phyloP scores from a whole-genome alignment of 2,329 filamentous ascomycete species.

The Tympanopsis confertula region DNA sequence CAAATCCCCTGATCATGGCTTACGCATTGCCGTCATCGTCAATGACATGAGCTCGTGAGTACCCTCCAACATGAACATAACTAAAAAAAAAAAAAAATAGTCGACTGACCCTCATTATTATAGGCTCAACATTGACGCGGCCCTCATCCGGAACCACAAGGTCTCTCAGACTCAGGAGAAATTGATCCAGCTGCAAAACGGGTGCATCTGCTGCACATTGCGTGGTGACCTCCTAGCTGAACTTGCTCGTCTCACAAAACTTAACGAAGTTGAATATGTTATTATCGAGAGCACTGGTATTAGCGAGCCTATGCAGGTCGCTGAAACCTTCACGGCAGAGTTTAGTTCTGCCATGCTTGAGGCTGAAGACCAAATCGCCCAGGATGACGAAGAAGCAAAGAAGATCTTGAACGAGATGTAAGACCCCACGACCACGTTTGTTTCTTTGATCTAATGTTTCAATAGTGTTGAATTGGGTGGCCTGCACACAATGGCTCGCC shows the following conservation, averaged over 20 bases:
- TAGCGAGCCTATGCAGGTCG: conserved; percentile 63
- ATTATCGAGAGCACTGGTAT: conserved; percentile 63
- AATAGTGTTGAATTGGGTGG: conserved; percentile 34
- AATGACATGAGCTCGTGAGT: conserved; percentile 56
- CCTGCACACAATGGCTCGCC: conserved; percentile 49
- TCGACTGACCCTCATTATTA: neutral
- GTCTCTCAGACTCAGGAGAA: conserved; percentile 50
- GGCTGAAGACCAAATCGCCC: conserved; percentile 29
- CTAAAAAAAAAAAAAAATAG: neutral
- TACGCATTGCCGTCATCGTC: conserved; percentile 61
- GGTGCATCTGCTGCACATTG: conserved; percentile 67
- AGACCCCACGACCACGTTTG: conserved; percentile 5
- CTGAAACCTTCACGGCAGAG: conserved; percentile 57
- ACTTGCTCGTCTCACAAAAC: conserved; percentile 50
- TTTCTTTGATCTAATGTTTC: conserved; percentile 10
- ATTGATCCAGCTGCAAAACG: conserved; percentile 58
- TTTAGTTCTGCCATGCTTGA: conserved; percentile 34
- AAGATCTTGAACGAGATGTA: conserved; percentile 33
- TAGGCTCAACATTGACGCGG: conserved; percentile 54
- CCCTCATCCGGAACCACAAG: conserved; percentile 43
- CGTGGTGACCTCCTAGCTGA: conserved; percentile 62
- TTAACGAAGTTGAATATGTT: conserved; percentile 57
- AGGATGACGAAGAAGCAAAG: conserved; percentile 26
- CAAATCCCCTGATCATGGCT: conserved; percentile 47
- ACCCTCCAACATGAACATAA: neutral